Base-by-base conservation (phyloP, 148 eudicot genomes). In the Arctostaphylos glauca region DNA sequence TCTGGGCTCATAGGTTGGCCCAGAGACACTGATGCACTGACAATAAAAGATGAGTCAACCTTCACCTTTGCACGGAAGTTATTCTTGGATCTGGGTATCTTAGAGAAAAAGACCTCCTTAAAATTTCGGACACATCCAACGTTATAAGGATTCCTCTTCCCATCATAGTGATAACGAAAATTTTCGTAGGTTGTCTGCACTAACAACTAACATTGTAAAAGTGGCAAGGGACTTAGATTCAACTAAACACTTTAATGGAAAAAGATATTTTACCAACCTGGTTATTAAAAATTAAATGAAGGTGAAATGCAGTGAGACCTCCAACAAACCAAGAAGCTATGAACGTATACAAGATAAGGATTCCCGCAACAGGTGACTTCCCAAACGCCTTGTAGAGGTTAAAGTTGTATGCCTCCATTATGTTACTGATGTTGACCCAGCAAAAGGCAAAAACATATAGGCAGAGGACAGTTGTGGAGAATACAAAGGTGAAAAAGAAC, bases 401-500 rank as follows among this genome's bases (percentile, higher is more conserved):
- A 46, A 67, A 77, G 46, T 79, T 9, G 47, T 90, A 47, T 31
- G 68, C 55, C 8, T 74, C 78, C 84, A 68, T 88, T 47, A 83
- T 62, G 58, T 7, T 55, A 52, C 48, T 75, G 53, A 86, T 77
- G 80, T 88, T 66, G 68, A 90, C 80, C 86, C 84, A 88, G 77
- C 87, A 90, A 62, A 81, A 82, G 66, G 60, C 73, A 62, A 86
- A 78, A 5, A 90, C 86, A 83, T 81, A 88, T 0, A 90, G 56
- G 80, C 88, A 86, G 52, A 90, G 84, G 79, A 86, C 56, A 50
- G 90, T 86, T 72, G 89, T 82, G 3, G 89, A 86, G 70, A 83
- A 85, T 6, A 90, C 86, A 44, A 90, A 90, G 85, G 84, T 84
- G 85, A 90, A 90, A 82, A 86, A 90, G 77, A 54, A 90, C 31